A percentile compares a stretch with the other conserved stretches of the same genome.
These are phyloP conservation scores for Liriodendron chinense DNA, from an alignment of 164 flowering plant genomes.

Conservation along the genomic window DNA sequence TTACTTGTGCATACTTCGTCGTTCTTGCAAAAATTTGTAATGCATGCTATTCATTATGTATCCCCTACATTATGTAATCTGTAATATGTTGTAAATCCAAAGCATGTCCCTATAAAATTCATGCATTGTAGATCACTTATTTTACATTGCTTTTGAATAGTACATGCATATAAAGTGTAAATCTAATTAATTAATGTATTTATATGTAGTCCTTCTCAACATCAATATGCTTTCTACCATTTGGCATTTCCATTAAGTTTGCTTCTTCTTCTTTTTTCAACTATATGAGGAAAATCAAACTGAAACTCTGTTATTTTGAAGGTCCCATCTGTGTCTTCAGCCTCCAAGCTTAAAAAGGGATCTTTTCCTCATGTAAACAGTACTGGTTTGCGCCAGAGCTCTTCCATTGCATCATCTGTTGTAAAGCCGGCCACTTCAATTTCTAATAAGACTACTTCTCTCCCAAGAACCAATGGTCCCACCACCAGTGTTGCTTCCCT, in stretches of 20 bases:
- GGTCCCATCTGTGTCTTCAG: constrained; percentile 33
- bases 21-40: too few species aligned
- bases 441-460: constrained; percentile 15
- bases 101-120: neutral
- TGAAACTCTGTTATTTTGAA: neutral
- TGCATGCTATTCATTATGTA: too few species aligned
- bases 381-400: constrained; percentile 11
- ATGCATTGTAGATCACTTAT: neutral
- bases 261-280: too few species aligned
- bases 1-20: too few species aligned
- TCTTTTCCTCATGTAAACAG: constrained; percentile 16
- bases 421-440: constrained; percentile 26
- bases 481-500: constrained; percentile 15
- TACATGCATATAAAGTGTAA: neutral
- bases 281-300: neutral
- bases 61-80: neutral
- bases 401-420: constrained; percentile 24
- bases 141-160: neutral
- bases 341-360: constrained; percentile 47
- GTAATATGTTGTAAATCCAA: too few species aligned
- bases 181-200: neutral
- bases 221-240: neutral
- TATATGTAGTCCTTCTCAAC: neutral
- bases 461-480: constrained; percentile 27
- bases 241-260: neutral